phyloP scores from a whole-genome alignment of 495 filamentous ascomycete species.

The Penicillium roqueforti region DNA sequence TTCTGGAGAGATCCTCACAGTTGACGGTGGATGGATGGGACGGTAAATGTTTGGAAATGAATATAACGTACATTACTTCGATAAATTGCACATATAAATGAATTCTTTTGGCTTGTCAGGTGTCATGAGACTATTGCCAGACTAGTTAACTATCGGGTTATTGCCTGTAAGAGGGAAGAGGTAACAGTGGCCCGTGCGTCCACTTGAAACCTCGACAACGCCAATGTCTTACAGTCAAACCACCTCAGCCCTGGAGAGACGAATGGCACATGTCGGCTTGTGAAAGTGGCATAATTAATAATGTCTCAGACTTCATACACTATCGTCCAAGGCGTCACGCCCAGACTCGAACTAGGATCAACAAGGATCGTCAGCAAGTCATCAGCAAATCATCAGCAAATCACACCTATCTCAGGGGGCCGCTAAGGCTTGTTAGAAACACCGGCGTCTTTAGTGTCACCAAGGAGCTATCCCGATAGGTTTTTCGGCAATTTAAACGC shows the following conservation, averaged over 20 bases:
- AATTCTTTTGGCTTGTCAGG: too few relatives aligned
- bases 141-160: too few relatives aligned
- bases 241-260: too few relatives aligned
- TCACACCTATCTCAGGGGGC: background rate
- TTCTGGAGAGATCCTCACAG: conserved; percentile 71
- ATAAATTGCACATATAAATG: background rate
- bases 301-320: background rate
- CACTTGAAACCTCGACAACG: background rate
- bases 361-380: conserved; percentile 7
- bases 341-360: conserved; percentile 9
- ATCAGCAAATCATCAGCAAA: conserved; percentile 8
- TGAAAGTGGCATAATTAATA: background rate
- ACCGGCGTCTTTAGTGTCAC: conserved; percentile 7
- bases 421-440: conserved; percentile 17
- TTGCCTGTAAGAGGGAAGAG: too few relatives aligned
- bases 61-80: background rate
- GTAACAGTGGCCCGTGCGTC: background rate
- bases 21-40: conserved; percentile 96
- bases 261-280: too few relatives aligned
- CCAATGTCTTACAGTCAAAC: background rate
- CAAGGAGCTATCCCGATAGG: conserved; percentile 19
- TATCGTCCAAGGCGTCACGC: conserved; percentile 19
- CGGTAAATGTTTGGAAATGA: conserved; percentile 43
- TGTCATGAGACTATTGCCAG: too few relatives aligned
- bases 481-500: background rate